phyloP scores from a whole-genome alignment of 129 eudicot genomes.

The Ambrosia artemisiifolia region DNA sequence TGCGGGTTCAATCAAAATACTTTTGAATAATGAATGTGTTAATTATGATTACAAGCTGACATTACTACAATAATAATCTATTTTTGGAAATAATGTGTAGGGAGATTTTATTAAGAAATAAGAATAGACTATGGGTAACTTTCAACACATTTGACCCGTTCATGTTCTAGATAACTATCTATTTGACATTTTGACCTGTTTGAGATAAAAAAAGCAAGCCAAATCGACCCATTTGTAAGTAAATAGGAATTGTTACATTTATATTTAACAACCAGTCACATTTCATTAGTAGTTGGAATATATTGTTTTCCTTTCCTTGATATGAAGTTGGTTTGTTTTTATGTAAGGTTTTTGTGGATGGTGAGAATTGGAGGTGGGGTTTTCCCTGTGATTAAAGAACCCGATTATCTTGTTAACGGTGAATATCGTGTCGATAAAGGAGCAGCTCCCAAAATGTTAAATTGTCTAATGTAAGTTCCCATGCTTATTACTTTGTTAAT shows the following conservation, averaged over 20 bases:
- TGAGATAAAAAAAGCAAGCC: too few species aligned
- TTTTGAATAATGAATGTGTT: neutral
- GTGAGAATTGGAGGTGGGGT: slow-evolving; percentile 99
- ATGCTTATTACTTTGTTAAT: neutral
- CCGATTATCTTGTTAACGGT: slow-evolving; percentile 96
- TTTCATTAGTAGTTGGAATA: neutral
- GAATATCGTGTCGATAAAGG: slow-evolving; percentile 98
- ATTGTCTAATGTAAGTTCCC: slow-evolving; percentile 78
- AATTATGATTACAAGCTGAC: neutral
- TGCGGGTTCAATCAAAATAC: neutral
- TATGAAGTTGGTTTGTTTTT: neutral
- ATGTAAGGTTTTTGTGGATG: slow-evolving; percentile 92
- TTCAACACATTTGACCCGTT: too few species aligned
- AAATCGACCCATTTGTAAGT: neutral
- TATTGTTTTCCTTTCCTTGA: neutral
- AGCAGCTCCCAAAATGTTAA: slow-evolving; percentile 96
- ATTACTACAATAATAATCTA: neutral
- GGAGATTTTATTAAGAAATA: too few species aligned
- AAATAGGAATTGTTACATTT: neutral
- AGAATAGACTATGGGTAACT: too few species aligned
- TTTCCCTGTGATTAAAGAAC: slow-evolving; percentile 94
- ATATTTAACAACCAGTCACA: neutral
- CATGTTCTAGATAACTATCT: too few species aligned
- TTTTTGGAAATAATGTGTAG: neutral
- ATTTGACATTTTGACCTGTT: too few species aligned